These are phyloP conservation scores for Fusarium haematococcum DNA, from an alignment of 2,329 filamentous ascomycete species.

Conservation along the genomic window DNA sequence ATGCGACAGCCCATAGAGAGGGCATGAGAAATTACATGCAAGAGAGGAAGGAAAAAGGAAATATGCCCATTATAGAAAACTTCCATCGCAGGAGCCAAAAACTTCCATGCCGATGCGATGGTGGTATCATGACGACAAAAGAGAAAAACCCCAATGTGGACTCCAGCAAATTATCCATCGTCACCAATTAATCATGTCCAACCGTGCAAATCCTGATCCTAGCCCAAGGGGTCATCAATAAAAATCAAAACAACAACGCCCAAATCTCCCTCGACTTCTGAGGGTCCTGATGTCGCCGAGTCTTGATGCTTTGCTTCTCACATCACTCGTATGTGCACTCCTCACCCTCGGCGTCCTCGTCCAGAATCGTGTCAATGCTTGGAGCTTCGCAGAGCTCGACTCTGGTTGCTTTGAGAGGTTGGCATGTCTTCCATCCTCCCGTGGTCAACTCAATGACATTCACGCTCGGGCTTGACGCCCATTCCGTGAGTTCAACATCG, in stretches of 20 bases:
- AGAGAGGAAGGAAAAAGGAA: not conserved
- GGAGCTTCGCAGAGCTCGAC: slow-evolving; percentile 20
- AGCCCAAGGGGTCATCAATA: not conserved
- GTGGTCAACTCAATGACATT: slow-evolving; percentile 49
- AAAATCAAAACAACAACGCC: not conserved
- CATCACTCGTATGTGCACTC: slow-evolving; percentile 17
- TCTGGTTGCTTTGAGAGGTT: slow-evolving; percentile 43
- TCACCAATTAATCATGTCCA: not conserved
- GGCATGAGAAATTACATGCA: not conserved
- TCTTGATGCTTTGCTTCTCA: not conserved
- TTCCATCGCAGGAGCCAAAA: not conserved
- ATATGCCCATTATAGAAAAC: not conserved
- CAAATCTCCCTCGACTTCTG: not conserved
- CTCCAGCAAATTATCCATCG: not conserved
- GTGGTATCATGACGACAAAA: slow-evolving; percentile 21
- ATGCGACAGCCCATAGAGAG: not conserved
- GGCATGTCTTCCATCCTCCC: slow-evolving; percentile 50
- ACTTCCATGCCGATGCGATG: not conserved
- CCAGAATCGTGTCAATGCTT: slow-evolving; percentile 10
- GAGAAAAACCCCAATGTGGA: not conserved
- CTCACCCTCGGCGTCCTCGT: slow-evolving; percentile 48
- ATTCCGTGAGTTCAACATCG: slow-evolving; percentile 54
- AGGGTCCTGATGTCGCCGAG: not conserved
- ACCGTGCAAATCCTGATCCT: not conserved
- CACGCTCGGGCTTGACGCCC: slow-evolving; percentile 54